Conservation (phyloP, 2,329 filamentous ascomycete genomes). For the Penicillium sp. region DNA sequence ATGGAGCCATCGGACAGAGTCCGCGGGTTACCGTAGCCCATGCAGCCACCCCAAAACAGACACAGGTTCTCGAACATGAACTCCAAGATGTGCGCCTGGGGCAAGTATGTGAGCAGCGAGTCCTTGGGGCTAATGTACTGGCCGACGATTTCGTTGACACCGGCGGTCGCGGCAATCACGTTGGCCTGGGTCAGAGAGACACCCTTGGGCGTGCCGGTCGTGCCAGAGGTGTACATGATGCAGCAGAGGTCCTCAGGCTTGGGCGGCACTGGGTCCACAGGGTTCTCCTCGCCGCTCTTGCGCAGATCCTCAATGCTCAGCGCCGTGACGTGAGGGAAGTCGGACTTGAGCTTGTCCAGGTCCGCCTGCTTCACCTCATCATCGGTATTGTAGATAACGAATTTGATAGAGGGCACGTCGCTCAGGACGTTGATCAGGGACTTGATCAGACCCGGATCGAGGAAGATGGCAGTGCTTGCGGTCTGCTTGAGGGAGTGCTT, state of each 20-base stretch:
- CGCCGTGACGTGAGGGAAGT: slow-evolving; percentile 51
- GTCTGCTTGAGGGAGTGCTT: slow-evolving; percentile 83
- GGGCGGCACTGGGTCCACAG: slow-evolving; percentile 66
- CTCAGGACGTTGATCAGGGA: slow-evolving; percentile 55
- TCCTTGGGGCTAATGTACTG: slow-evolving; percentile 74
- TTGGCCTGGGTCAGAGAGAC: slow-evolving; percentile 76
- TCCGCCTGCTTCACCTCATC: slow-evolving; percentile 50
- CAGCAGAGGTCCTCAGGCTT: slow-evolving; percentile 75
- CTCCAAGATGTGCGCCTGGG: slow-evolving; percentile 92
- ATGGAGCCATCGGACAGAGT: slow-evolving; percentile 83
- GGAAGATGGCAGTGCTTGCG: slow-evolving; percentile 74
- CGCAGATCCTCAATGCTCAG: slow-evolving; percentile 54
- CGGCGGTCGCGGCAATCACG: slow-evolving; percentile 76
- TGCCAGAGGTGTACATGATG: slow-evolving; percentile 78
- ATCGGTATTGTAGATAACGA: slow-evolving; percentile 57
- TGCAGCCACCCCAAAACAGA: slow-evolving; percentile 80
- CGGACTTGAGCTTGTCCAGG: slow-evolving; percentile 51
- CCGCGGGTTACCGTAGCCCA: slow-evolving; percentile 88
- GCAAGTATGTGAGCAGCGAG: slow-evolving; percentile 81
- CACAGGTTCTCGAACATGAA: slow-evolving; percentile 92
- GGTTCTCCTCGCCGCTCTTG: slow-evolving; percentile 59
- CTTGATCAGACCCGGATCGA: slow-evolving; percentile 71
- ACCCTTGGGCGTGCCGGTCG: slow-evolving; percentile 84
- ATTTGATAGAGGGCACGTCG: slow-evolving; percentile 53
- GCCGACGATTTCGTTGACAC: slow-evolving; percentile 72